Evolutionary conservation across 2,329 filamentous ascomycete species (phyloP).

Genomic region (Pseudogymnoascus sp.): DNA sequence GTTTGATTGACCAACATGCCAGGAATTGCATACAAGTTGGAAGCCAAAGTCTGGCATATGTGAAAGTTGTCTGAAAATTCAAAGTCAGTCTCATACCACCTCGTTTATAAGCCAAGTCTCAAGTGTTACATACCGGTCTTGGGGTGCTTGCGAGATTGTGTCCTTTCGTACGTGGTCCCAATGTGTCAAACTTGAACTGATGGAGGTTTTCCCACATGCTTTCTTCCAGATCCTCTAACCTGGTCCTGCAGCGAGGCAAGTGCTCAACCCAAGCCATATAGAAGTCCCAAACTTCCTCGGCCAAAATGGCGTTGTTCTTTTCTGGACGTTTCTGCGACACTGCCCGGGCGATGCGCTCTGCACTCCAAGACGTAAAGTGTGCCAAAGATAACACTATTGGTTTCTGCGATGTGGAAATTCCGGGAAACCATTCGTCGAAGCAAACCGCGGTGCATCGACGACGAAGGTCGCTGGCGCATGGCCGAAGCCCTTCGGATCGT

Average conservation of each 20-base stretch:
- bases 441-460: not conserved
- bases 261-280: conserved; percentile 14
- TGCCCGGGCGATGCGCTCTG: conserved; percentile 17
- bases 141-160: not conserved
- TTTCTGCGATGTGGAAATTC: not conserved
- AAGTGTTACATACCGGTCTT: not conserved
- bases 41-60: conserved; percentile 2
- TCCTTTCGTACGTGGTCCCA: not conserved
- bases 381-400: conserved; percentile 15
- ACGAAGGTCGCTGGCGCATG: not conserved
- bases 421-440: not conserved
- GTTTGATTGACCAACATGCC: not conserved
- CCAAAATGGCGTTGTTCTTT: not conserved
- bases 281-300: conserved; percentile 18
- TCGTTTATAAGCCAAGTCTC: not conserved
- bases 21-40: not conserved
- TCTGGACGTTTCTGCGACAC: not conserved
- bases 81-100: not conserved
- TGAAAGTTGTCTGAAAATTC: not conserved
- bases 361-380: conserved; percentile 20
- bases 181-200: not conserved
- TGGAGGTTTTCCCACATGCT: conserved; percentile 11
- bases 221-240: not conserved
- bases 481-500: not conserved
- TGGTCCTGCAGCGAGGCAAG: not conserved